Evolutionary conservation across 2,329 filamentous ascomycete species (phyloP).

Genomic region (Fusarium tjaetaba): DNA sequence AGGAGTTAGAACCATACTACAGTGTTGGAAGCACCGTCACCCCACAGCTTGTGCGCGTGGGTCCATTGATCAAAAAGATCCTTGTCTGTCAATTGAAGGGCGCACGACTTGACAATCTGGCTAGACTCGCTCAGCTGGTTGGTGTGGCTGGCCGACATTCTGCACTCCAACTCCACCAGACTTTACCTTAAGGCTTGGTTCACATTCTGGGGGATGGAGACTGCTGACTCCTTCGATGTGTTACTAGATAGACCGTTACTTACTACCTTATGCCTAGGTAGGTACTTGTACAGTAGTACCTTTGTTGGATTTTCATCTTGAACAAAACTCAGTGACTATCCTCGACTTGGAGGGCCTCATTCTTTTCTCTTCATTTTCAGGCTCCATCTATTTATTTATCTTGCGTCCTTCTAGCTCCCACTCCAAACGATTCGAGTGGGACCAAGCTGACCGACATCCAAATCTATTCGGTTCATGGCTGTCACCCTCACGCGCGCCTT

Average conservation of each 20-base stretch:
- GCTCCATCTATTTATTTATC: conserved; percentile 1
- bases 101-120: conserved; percentile 41
- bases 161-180: conserved; percentile 26
- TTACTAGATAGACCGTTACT: conserved; percentile 17
- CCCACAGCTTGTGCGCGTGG: conserved; percentile 17
- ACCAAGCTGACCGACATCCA: conserved; percentile 13
- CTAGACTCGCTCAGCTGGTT: conserved; percentile 35
- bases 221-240: conserved; percentile 32
- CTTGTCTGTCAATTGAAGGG: conserved; percentile 46
- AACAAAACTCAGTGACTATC: conserved; percentile 42
- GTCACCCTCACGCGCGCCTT: conserved; percentile 38
- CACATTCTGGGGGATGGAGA: conserved; percentile 14
- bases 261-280: background rate
- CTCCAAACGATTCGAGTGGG: conserved; percentile 21
- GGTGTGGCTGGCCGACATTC: conserved; percentile 33
- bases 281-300: background rate
- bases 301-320: conserved; percentile 18
- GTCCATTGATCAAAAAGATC: conserved; percentile 30
- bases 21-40: conserved; percentile 30
- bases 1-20: conserved; percentile 9
- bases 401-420: conserved; percentile 9
- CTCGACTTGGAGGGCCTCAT: conserved; percentile 16
- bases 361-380: conserved; percentile 18
- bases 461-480: conserved; percentile 14
- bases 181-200: conserved; percentile 1